Conservation (phyloP, 257 asterid species). For the Osmanthus fragrans region DNA sequence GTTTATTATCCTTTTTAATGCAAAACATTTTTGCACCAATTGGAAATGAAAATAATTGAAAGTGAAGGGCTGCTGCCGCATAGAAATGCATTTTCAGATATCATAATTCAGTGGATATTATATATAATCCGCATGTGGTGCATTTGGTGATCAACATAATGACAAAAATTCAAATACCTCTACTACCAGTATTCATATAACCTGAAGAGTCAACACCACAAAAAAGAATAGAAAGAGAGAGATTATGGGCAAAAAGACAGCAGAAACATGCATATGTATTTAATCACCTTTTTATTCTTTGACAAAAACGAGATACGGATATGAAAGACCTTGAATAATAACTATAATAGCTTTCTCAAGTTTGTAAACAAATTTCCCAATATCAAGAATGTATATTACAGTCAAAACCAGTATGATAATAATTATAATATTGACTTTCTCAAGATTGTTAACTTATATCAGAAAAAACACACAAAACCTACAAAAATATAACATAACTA, state of each 20-base stretch:
- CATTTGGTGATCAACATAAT: conserved; percentile 1
- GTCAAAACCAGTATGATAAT: conserved; percentile 1
- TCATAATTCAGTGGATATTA: not conserved
- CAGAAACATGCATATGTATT: not conserved
- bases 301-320: not conserved
- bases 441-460: conserved; percentile 12
- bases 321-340: conserved; percentile 12
- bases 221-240: not conserved
- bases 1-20: conserved; percentile 28
- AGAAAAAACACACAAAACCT: conserved; percentile 11
- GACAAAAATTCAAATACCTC: not conserved
- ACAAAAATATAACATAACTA: conserved; percentile 20
- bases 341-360: not conserved
- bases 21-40: conserved; percentile 12
- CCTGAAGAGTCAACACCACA: not conserved
- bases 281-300: not conserved
- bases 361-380: not conserved
- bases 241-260: not conserved
- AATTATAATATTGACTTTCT: conserved; percentile 6
- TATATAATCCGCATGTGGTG: not conserved
- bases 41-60: conserved; percentile 10
- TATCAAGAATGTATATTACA: not conserved
- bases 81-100: conserved; percentile 9
- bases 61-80: not conserved
- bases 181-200: conserved; percentile 1